These are phyloP conservation scores for Asterochloris erici DNA, from an alignment of 139 green algal genomes.

Conservation along the genomic window DNA sequence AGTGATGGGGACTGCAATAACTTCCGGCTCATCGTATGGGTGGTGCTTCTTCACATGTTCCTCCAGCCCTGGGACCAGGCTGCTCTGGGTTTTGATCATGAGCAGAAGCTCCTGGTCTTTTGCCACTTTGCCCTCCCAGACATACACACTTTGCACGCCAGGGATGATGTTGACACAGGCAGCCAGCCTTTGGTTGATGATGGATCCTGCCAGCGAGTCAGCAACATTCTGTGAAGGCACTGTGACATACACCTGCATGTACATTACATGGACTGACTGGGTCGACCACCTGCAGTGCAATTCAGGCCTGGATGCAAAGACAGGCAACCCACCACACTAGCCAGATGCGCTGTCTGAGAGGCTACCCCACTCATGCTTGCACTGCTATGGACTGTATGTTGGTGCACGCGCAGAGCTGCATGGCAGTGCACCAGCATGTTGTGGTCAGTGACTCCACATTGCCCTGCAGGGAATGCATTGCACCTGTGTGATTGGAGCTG, in stretches of 20 bases:
- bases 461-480: too few relatives aligned
- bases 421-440: too few relatives aligned
- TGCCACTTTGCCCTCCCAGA: slow-evolving; percentile 70
- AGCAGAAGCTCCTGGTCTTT: slow-evolving; percentile 70
- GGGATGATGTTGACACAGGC: slow-evolving; percentile 85
- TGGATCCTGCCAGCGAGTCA: slow-evolving; percentile 35
- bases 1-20: slow-evolving; percentile 60
- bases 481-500: too few relatives aligned
- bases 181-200: slow-evolving; percentile 63
- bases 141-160: slow-evolving; percentile 65
- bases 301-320: too few relatives aligned
- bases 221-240: slow-evolving; percentile 38
- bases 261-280: too few relatives aligned
- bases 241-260: slow-evolving; percentile 45
- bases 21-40: slow-evolving; percentile 74
- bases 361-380: too few relatives aligned
- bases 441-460: too few relatives aligned
- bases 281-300: too few relatives aligned
- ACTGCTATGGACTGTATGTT: too few relatives aligned
- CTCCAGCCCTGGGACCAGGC: slow-evolving; percentile 44
- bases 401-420: too few relatives aligned
- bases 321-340: too few relatives aligned
- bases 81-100: slow-evolving; percentile 70
- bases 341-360: too few relatives aligned
- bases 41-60: slow-evolving; percentile 56